Percentiles rank a stretch among this genome's conserved stretches.
phyloP scores from a whole-genome alignment of 495 filamentous ascomycete species.

The Aspergillus heteromorphus region DNA sequence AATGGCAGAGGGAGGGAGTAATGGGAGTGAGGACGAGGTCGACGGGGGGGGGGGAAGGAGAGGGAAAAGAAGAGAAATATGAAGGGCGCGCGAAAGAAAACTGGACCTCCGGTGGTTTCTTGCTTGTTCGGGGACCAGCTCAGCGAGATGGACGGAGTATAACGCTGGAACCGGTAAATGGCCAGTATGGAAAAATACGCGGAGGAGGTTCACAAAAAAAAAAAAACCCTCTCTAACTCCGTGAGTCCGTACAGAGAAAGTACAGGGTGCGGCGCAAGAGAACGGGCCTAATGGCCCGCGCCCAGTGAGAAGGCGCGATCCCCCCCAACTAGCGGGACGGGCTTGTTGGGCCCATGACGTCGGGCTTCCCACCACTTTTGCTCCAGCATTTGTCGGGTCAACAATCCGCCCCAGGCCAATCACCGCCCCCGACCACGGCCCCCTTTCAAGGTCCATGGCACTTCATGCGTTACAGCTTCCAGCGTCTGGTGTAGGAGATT shows the following conservation, averaged over 20 bases:
- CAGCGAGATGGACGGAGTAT: neutral
- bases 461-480: no score
- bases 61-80: constrained; percentile 7
- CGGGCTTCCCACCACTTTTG: neutral
- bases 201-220: neutral
- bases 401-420: neutral
- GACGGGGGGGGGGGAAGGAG: constrained; percentile 5
- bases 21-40: constrained; percentile 1
- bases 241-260: neutral
- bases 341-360: neutral
- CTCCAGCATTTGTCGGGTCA: neutral
- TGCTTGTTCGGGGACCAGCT: neutral
- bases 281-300: neutral
- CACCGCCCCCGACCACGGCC: neutral
- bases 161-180: neutral
- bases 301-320: neutral
- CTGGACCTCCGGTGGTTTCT: neutral
- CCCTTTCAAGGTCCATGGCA: neutral
- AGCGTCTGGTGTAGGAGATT: neutral
- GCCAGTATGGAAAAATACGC: neutral
- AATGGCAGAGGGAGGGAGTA: constrained; percentile 3
- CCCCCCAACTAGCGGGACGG: neutral
- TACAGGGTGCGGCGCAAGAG: neutral
- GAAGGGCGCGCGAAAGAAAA: neutral
- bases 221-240: neutral